These are phyloP conservation scores for Phanerodontia chrysosporium DNA, from an alignment of 768 basidiomycete genomes.

Conservation along the genomic window DNA sequence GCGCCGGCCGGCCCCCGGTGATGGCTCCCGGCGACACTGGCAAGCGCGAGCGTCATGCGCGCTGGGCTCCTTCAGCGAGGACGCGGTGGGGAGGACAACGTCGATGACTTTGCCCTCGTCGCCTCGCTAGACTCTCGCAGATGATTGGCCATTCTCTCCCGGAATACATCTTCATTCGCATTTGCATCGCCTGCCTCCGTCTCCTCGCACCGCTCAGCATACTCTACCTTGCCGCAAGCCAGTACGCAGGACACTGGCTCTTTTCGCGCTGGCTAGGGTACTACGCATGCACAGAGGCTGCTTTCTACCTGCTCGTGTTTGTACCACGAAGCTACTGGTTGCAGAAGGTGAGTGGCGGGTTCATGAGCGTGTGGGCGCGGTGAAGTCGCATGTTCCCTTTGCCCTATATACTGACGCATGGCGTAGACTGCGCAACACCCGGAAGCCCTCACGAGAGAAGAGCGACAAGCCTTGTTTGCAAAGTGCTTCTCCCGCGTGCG, in stretches of 20 bases:
- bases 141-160: slow-evolving; percentile 31
- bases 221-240: slow-evolving; percentile 28
- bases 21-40: neutral
- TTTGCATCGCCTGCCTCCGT: slow-evolving; percentile 41
- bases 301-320: slow-evolving; percentile 48
- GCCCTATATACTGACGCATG: neutral
- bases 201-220: slow-evolving; percentile 49
- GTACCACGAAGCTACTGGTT: slow-evolving; percentile 41
- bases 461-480: slow-evolving; percentile 46
- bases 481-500: slow-evolving; percentile 35
- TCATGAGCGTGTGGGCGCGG: too few relatives aligned
- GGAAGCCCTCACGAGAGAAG: slow-evolving; percentile 33
- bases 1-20: neutral
- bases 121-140: neutral
- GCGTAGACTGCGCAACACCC: slow-evolving; percentile 29
- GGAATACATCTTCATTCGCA: slow-evolving; percentile 53
- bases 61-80: neutral
- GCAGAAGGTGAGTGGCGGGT: slow-evolving; percentile 46
- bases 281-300: slow-evolving; percentile 39
- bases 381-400: too few relatives aligned
- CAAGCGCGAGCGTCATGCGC: neutral
- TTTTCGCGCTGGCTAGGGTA: slow-evolving; percentile 26
- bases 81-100: neutral
- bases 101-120: neutral
- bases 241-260: slow-evolving; percentile 24